These are phyloP conservation scores for Chamaecrista fasciculata DNA, from an alignment of 306 rosid genomes.

Conservation along the genomic window DNA sequence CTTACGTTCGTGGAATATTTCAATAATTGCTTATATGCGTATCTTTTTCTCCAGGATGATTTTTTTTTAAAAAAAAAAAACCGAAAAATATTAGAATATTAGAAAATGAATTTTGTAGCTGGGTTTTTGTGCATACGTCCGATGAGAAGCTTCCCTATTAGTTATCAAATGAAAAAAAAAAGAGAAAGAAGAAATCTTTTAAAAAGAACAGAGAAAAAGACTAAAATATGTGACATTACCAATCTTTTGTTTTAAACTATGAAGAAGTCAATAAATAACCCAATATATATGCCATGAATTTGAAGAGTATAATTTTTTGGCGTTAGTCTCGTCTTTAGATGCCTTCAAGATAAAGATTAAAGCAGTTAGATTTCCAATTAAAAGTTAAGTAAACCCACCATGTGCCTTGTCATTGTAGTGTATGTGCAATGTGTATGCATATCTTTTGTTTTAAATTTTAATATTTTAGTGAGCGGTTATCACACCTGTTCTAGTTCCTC, in stretches of 20 bases:
- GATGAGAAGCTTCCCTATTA: no score
- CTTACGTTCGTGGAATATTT: background rate
- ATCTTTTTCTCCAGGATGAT: background rate
- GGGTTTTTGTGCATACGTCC: no score
- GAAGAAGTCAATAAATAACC: conserved; percentile 15
- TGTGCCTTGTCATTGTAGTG: background rate
- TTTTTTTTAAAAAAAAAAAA: background rate
- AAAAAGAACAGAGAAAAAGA: no score
- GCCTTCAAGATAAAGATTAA: conserved; percentile 9
- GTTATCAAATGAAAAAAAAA: background rate
- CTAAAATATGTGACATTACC: no score
- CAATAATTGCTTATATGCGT: background rate
- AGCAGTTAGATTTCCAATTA: background rate
- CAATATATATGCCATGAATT: background rate
- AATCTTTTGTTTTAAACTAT: no score
- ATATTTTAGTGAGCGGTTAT: background rate
- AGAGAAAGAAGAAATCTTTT: background rate
- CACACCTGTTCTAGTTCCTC: background rate
- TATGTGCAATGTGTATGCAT: no score
- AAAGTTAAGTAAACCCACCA: conserved; percentile 7
- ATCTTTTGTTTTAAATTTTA: background rate
- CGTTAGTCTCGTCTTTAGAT: conserved; percentile 4
- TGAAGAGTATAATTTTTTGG: conserved; percentile 1
- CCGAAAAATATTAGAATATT: background rate
- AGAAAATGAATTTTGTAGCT: background rate